These are phyloP conservation scores for Pythium periplocum DNA, from an alignment of 352 stramenopile genomes.

Conservation along the genomic window DNA sequence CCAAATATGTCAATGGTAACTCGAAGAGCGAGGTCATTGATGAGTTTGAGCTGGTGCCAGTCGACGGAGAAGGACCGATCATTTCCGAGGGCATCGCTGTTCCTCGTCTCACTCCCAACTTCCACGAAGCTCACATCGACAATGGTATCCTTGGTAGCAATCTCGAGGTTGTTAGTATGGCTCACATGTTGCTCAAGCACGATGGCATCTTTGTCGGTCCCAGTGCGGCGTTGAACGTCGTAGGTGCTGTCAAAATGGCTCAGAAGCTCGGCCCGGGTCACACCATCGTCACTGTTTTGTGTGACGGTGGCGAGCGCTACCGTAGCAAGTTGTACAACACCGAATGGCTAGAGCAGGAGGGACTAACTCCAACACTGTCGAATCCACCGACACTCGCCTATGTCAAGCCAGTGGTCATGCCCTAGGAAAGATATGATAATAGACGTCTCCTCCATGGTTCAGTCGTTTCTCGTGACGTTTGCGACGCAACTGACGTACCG, in stretches of 20 bases:
- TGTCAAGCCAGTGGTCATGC: slow-evolving; percentile 8
- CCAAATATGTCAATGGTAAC: slow-evolving; percentile 68
- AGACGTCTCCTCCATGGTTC: not conserved
- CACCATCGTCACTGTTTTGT: slow-evolving; percentile 81
- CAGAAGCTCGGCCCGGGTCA: slow-evolving; percentile 54
- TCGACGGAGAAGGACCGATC: slow-evolving; percentile 72
- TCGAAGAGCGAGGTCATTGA: slow-evolving; percentile 69
- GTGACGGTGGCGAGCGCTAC: slow-evolving; percentile 78
- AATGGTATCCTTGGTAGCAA: no score
- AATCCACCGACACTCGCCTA: slow-evolving; percentile 16
- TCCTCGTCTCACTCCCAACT: slow-evolving; percentile 91
- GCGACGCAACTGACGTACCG: not conserved
- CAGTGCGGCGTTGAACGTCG: slow-evolving; percentile 69
- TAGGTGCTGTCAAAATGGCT: slow-evolving; percentile 80
- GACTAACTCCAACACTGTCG: slow-evolving; percentile 23
- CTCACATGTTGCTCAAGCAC: slow-evolving; percentile 82
- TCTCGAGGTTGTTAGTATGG: no score
- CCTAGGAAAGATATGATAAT: slow-evolving; percentile 1
- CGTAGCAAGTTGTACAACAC: slow-evolving; percentile 80
- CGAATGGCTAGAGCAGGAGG: slow-evolving; percentile 58
- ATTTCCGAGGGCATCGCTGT: slow-evolving; percentile 94
- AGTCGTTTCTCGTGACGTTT: not conserved
- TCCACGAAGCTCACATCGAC: slow-evolving; percentile 86
- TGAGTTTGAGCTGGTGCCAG: slow-evolving; percentile 85
- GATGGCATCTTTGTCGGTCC: slow-evolving; percentile 92